These are phyloP conservation scores for Combretum micranthum DNA, from an alignment of 345 rosid genomes.

Conservation along the genomic window DNA sequence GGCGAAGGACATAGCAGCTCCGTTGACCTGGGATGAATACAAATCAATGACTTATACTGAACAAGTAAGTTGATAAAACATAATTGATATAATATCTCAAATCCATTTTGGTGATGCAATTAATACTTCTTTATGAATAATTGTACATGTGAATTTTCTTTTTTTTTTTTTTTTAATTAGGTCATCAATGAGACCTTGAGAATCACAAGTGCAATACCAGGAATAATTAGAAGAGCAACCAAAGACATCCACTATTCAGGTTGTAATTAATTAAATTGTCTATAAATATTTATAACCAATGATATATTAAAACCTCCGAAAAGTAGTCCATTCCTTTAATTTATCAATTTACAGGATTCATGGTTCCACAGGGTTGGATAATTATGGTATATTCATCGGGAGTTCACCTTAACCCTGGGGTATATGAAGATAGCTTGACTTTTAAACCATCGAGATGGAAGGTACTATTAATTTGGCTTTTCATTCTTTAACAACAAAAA, in stretches of 20 bases:
- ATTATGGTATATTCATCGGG: conserved; percentile 21
- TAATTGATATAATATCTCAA: background rate
- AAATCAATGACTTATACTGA: background rate
- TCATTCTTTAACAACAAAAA: background rate
- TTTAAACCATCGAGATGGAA: conserved; percentile 54
- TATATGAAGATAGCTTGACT: conserved; percentile 23
- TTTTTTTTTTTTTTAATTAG: too few species aligned
- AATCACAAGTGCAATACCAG: conserved; percentile 27
- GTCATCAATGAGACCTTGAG: conserved; percentile 40
- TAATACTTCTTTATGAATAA: background rate
- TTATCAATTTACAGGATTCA: too few species aligned
- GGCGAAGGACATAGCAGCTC: background rate
- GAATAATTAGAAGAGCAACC: conserved; percentile 21
- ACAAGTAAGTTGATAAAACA: background rate
- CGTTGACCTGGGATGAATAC: background rate
- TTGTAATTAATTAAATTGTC: too few species aligned
- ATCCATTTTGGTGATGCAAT: background rate
- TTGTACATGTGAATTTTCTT: too few species aligned
- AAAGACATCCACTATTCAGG: conserved; percentile 17
- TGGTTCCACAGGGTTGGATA: too few species aligned
- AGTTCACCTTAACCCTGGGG: conserved; percentile 20
- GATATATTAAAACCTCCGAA: too few species aligned
- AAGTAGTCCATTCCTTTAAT: too few species aligned
- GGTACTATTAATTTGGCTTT: conserved; percentile 4
- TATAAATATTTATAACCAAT: too few species aligned